Evolutionary conservation across 2,329 filamentous ascomycete genomes (phyloP), one percentile per base, ranked within the genome.

Genomic region (Sclerotinia minor): DNA sequence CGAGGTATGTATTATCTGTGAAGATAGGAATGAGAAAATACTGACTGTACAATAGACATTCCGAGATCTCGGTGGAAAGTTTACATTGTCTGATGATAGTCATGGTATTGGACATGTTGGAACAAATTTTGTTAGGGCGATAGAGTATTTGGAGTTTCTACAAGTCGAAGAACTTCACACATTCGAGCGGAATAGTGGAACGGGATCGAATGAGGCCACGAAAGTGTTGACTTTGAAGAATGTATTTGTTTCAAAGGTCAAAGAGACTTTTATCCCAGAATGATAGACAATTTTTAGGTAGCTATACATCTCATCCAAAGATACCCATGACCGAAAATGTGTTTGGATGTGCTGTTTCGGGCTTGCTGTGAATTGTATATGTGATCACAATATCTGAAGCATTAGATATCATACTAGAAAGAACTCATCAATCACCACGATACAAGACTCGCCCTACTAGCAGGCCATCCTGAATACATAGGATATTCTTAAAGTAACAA

Each of bases 41-140:
- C 58, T 67, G 6, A 54, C 49, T 21, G 29, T 11, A 32, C 5
- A 32, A 50, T 29, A 68, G 67, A 86, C 87, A 77, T 96, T 92
- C 81, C 76, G 93, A 65, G 79, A 79, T 9, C 83, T 92, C 74
- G 89, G 89, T 32, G 94, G 95, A 32, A 86, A 85, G 69, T 96
- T 98, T 79, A 96, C 92, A 65, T 84, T 99, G 73, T 97, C 92
- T 8, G 95, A 99, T 78, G 95, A 99, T 79, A 97, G 93, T 78
- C 95, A 99, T 80, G 92, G 92, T 50, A 85, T 92, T 68, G 90
- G 86, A 2, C 94, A 99, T 77, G 85, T 99, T 6, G 92, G 89
- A n/a, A 89, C 92, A 63, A 94, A 96, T 77, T 98, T 95, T 80
- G 76, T 78, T 57, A 85, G 85, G 52, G 87, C 91, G 6, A 79